These are phyloP conservation scores for Eutrema japonicum DNA, from an alignment of 345 rosid species.

Conservation along the genomic window DNA sequence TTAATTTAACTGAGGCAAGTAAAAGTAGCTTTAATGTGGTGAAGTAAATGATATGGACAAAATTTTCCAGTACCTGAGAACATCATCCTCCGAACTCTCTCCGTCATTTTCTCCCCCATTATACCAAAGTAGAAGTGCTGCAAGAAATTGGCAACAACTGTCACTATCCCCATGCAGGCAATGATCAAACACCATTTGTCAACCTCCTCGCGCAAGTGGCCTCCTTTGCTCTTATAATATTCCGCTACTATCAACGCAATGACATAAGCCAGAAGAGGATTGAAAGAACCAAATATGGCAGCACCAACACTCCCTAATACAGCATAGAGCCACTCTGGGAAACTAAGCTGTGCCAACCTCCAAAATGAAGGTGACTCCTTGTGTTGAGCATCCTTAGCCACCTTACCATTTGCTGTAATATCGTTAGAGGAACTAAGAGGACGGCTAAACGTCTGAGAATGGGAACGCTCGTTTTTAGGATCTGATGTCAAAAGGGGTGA, in stretches of 20 bases:
- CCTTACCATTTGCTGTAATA: slow-evolving; percentile 53
- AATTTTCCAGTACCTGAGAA: slow-evolving; percentile 72
- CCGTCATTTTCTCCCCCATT: slow-evolving; percentile 99
- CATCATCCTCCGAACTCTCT: slow-evolving; percentile 98
- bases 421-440: slow-evolving; percentile 82
- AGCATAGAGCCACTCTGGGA: slow-evolving; percentile 98
- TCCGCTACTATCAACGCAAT: slow-evolving; percentile 81
- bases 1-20: slow-evolving; percentile 29
- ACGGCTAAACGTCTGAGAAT: slow-evolving; percentile 94
- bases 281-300: slow-evolving; percentile 95
- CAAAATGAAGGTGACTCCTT: slow-evolving; percentile 80
- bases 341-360: slow-evolving; percentile 93
- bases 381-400: slow-evolving; percentile 54
- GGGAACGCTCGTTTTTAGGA: slow-evolving; percentile 93
- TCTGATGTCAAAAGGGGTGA: slow-evolving; percentile 95
- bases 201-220: slow-evolving; percentile 69
- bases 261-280: slow-evolving; percentile 95
- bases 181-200: slow-evolving; percentile 97
- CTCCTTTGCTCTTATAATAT: slow-evolving; percentile 55
- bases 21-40: slow-evolving; percentile 33
- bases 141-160: slow-evolving; percentile 95
- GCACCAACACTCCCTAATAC: slow-evolving; percentile 98
- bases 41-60: slow-evolving; percentile 8
- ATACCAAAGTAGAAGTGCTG: slow-evolving; percentile 99
- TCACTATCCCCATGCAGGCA: slow-evolving; percentile 97